phyloP scores from a whole-genome alignment of 306 rosid species.

The Corylus heterophylla region DNA sequence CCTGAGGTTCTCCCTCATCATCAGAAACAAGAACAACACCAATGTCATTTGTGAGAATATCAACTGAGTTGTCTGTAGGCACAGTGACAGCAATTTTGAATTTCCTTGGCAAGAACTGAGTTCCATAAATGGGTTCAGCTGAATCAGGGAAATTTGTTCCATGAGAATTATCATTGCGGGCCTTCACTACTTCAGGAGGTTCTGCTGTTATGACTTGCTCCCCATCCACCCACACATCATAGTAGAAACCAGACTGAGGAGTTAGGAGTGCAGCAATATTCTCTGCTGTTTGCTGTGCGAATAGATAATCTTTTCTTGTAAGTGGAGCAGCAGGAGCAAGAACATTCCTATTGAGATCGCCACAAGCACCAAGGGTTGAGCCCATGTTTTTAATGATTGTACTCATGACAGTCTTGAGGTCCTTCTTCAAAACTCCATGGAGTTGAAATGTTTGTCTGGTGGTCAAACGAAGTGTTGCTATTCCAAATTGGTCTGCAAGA shows the following conservation, averaged over 20 bases:
- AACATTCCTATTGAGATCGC: conserved; percentile 92
- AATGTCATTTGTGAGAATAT: conserved; percentile 86
- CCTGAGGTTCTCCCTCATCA: conserved; percentile 83
- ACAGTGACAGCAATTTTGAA: conserved; percentile 97
- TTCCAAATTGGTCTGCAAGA: conserved; percentile 98
- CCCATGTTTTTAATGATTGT: conserved; percentile 82
- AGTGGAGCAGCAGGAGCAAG: conserved; percentile 98
- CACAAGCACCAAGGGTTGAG: conserved; percentile 96
- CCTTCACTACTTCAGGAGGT: conserved; percentile 75
- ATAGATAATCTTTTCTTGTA: conserved; percentile 75
- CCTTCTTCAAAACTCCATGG: conserved; percentile 91
- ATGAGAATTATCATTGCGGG: conserved; percentile 89
- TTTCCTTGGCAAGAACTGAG: conserved; percentile 96
- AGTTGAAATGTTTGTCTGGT: conserved; percentile 98
- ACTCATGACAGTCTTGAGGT: conserved; percentile 86
- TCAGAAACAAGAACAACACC: conserved; percentile 82
- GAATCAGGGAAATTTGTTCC: conserved; percentile 91
- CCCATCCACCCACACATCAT: conserved; percentile 98
- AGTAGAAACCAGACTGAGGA: conserved; percentile 98
- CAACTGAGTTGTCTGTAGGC: conserved; percentile 95
- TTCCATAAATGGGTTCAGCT: conserved; percentile 94
- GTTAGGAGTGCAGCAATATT: conserved; percentile 81
- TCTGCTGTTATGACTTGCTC: conserved; percentile 77
- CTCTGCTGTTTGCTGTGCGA: conserved; percentile 94
- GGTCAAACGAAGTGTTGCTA: conserved; percentile 93